phyloP scores from a whole-genome alignment of 805 yeast genomes.

The Kodamaea leandrae region DNA sequence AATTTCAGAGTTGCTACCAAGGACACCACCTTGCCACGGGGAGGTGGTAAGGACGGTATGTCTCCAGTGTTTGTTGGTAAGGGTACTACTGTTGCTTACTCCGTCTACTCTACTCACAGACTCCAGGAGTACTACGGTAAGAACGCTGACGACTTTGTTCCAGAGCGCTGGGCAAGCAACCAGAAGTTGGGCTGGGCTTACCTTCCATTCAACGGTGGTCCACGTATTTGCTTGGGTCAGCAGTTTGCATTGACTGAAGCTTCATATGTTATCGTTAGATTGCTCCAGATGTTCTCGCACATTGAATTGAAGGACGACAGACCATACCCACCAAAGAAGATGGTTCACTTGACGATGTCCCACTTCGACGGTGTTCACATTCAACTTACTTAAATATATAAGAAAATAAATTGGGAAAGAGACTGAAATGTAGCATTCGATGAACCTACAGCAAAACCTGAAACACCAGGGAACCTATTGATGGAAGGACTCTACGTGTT shows the following conservation, averaged over 20 bases:
- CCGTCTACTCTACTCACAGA: slow-evolving; percentile 44
- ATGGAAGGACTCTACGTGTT: too few relatives aligned
- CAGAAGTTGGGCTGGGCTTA: slow-evolving; percentile 27
- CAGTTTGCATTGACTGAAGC: slow-evolving; percentile 31
- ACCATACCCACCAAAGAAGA: slow-evolving; percentile 31
- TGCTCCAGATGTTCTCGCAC: slow-evolving; percentile 24
- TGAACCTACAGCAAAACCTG: too few relatives aligned
- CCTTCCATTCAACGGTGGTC: slow-evolving; percentile 29
- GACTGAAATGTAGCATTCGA: too few relatives aligned
- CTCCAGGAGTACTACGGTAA: slow-evolving; percentile 22
- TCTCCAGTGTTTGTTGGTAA: slow-evolving; percentile 19
- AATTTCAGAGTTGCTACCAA: slow-evolving; percentile 25
- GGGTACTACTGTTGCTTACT: slow-evolving; percentile 23
- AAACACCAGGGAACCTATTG: too few relatives aligned
- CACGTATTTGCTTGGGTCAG: slow-evolving; percentile 30
- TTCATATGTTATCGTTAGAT: slow-evolving; percentile 23
- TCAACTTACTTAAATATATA: slow-evolving; percentile 8
- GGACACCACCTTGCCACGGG: slow-evolving; percentile 25
- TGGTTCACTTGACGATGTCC: slow-evolving; percentile 26
- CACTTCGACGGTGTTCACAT: slow-evolving; percentile 21
- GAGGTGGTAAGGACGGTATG: slow-evolving; percentile 23
- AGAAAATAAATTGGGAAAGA: too few relatives aligned
- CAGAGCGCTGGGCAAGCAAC: slow-evolving; percentile 23
- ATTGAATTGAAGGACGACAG: slow-evolving; percentile 14
- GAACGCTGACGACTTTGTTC: slow-evolving; percentile 21